Conservation (phyloP, 31 red algal genomes). For the Porphyra umbilicalis region DNA sequence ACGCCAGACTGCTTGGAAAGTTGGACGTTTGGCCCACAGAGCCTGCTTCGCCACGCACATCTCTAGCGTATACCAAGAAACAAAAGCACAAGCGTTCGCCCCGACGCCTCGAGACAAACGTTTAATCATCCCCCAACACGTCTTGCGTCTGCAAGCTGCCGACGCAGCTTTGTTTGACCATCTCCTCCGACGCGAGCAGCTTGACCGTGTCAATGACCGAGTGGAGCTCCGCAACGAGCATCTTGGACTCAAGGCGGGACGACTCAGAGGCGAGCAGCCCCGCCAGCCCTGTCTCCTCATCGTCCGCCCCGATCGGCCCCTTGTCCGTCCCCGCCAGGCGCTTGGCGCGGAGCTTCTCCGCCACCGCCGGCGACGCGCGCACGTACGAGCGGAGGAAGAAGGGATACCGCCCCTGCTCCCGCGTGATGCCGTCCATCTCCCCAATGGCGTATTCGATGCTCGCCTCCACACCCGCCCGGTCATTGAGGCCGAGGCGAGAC, state of each 20-base stretch:
- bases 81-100: too few relatives aligned
- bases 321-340: conserved; percentile 73
- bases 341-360: conserved; percentile 72
- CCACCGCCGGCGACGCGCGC: conserved; percentile 43
- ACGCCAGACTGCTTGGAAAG: too few relatives aligned
- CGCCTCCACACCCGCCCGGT: conserved; percentile 71
- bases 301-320: conserved; percentile 79
- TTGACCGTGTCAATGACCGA: conserved; percentile 67
- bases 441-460: conserved; percentile 74
- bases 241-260: conserved; percentile 67
- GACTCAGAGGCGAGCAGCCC: conserved; percentile 73
- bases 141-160: conserved; percentile 66
- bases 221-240: conserved; percentile 65
- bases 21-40: too few relatives aligned
- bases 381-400: conserved; percentile 84
- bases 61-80: too few relatives aligned
- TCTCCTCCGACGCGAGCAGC: conserved; percentile 59
- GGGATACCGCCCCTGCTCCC: conserved; percentile 89
- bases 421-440: conserved; percentile 81
- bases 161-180: conserved; percentile 76
- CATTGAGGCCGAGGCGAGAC: conserved; percentile 50
- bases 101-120: too few relatives aligned
- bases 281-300: conserved; percentile 24
- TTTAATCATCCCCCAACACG: conserved; percentile 1
- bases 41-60: too few relatives aligned